phyloP scores from a whole-genome alignment of 805 yeast genomes.

The Ogataea nitratoaversa region DNA sequence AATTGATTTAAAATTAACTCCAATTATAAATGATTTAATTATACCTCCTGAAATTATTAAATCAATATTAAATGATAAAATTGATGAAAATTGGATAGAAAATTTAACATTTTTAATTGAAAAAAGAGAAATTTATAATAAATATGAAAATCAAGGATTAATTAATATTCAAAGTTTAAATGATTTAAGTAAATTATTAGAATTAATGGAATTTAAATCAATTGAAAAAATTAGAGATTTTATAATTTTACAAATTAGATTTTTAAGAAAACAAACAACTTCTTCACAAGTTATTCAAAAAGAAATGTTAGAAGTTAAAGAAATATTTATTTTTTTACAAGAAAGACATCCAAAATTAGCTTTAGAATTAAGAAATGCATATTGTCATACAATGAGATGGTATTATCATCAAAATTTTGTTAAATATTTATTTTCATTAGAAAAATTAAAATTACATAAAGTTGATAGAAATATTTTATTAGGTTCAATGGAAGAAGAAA shows the following conservation, averaged over 20 bases:
- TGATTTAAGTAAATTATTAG: slow-evolving; percentile 35
- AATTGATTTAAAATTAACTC: slow-evolving; percentile 54
- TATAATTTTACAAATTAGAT: slow-evolving; percentile 59
- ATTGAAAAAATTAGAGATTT: slow-evolving; percentile 74
- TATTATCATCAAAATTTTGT: slow-evolving; percentile 78
- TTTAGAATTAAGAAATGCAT: slow-evolving; percentile 70
- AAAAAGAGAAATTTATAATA: slow-evolving; percentile 50
- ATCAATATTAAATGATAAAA: slow-evolving; percentile 52
- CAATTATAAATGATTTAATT: slow-evolving; percentile 69
- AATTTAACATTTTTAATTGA: slow-evolving; percentile 55
- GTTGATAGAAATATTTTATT: slow-evolving; percentile 43
- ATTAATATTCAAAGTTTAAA: slow-evolving; percentile 15
- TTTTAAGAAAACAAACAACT: slow-evolving; percentile 57
- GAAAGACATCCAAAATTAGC: slow-evolving; percentile 60
- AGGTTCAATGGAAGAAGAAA: slow-evolving; percentile 22
- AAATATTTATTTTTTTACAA: slow-evolving; percentile 53
- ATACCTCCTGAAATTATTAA: slow-evolving; percentile 69
- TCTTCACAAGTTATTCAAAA: slow-evolving; percentile 76
- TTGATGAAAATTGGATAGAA: slow-evolving; percentile 63
- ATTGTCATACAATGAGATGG: slow-evolving; percentile 88
- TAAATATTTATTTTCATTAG: slow-evolving; percentile 69
- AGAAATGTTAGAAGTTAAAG: slow-evolving; percentile 57
- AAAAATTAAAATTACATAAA: slow-evolving; percentile 50
- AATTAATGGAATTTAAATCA: slow-evolving; percentile 54
- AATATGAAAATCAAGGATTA: slow-evolving; percentile 27